A percentile compares a stretch with the other conserved stretches of the same genome.
Conservation (phyloP, 108 stramenopile species). For the Hondaea fermentalgiana region DNA sequence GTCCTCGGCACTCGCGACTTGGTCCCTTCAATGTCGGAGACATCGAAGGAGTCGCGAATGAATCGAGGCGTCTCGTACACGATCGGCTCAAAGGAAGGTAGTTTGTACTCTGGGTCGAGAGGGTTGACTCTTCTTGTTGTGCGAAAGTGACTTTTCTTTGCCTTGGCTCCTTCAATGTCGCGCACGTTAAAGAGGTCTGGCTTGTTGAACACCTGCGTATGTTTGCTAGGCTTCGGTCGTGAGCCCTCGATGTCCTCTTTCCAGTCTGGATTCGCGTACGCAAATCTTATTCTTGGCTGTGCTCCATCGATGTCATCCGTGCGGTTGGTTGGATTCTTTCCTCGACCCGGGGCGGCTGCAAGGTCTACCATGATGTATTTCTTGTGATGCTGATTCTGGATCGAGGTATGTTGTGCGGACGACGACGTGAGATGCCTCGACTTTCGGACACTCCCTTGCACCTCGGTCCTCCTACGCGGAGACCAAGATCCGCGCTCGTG, state of each 20-base stretch:
- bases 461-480: too few species aligned
- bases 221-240: neutral
- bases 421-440: too few species aligned
- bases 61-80: neutral
- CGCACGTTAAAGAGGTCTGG: neutral
- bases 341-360: neutral
- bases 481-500: too few species aligned
- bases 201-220: neutral
- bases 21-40: neutral
- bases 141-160: neutral
- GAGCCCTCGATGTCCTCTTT: constrained; percentile 10
- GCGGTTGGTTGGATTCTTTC: neutral
- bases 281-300: neutral
- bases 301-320: constrained; percentile 6
- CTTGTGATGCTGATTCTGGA: too few species aligned
- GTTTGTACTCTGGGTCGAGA: neutral
- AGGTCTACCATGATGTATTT: neutral
- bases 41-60: neutral
- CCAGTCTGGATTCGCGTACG: neutral
- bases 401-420: too few species aligned
- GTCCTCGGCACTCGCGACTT: neutral
- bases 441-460: too few species aligned
- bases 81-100: neutral
- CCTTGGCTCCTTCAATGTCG: constrained; percentile 10
- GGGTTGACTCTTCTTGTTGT: neutral